Evolutionary conservation across 2,329 filamentous ascomycete species (phyloP).

Genomic region (Parasarocladium wereldwijsianum): DNA sequence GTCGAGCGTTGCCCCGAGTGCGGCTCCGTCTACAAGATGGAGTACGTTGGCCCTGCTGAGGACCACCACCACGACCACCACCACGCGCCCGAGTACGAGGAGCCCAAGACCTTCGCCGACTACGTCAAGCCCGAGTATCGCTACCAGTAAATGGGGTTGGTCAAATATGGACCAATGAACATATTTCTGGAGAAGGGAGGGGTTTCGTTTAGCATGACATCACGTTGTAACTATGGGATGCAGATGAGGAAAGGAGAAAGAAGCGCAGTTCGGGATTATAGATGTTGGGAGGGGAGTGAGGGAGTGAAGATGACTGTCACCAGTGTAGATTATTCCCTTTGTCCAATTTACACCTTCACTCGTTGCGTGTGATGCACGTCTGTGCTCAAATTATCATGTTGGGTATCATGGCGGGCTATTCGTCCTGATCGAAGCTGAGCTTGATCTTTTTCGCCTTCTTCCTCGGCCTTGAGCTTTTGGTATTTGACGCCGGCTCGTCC

Average conservation of each 20-base stretch:
- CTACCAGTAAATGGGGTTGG: constrained; percentile 46
- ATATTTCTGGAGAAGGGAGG: constrained; percentile 2
- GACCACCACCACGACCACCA: constrained; percentile 44
- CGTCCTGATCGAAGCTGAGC: constrained; percentile 51
- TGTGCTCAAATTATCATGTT: not conserved
- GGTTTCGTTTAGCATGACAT: too few relatives aligned
- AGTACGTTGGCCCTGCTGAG: constrained; percentile 77
- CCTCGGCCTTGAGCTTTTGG: constrained; percentile 21
- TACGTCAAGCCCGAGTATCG: constrained; percentile 91
- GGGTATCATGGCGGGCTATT: constrained; percentile 11
- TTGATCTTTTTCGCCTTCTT: constrained; percentile 52
- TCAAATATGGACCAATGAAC: too few relatives aligned
- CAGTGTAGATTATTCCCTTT: constrained; percentile 27
- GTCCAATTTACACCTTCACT: constrained; percentile 18
- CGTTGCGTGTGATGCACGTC: constrained; percentile 5
- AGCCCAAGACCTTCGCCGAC: constrained; percentile 95
- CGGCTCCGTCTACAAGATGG: constrained; percentile 94
- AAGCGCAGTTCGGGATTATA: constrained; percentile 9
- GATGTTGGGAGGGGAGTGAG: too few relatives aligned
- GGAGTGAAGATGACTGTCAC: constrained; percentile 12
- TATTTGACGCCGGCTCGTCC: constrained; percentile 6
- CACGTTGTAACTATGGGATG: constrained; percentile 8
- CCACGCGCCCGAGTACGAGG: constrained; percentile 51
- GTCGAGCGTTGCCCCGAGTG: constrained; percentile 94
- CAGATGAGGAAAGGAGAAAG: constrained; percentile 8